Conservation (phyloP, 345 rosid genomes). For the Populus simonii region DNA sequence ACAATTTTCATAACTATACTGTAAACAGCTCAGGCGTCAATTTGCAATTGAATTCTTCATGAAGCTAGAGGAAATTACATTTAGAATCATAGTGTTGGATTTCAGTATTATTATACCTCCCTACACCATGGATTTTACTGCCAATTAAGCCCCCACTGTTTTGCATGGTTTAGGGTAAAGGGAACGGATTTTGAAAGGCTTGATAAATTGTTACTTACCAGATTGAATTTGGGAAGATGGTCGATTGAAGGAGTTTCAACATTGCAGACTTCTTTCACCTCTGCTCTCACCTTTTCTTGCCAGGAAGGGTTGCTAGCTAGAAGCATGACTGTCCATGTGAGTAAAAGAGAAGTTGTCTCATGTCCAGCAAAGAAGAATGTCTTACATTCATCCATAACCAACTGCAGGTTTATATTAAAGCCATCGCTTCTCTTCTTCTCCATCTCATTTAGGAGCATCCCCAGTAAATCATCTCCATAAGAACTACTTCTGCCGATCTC, state of each 20-base stretch:
- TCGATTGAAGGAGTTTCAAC: slow-evolving; percentile 58
- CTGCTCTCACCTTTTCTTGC: slow-evolving; percentile 74
- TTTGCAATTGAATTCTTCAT: neutral
- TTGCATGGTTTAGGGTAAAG: neutral
- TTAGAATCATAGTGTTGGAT: neutral
- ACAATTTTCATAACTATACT: neutral
- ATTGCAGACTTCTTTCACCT: slow-evolving; percentile 63
- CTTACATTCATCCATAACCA: slow-evolving; percentile 96
- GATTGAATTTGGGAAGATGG: slow-evolving; percentile 65
- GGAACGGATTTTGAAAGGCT: neutral
- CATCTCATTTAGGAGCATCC: slow-evolving; percentile 73
- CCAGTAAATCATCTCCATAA: slow-evolving; percentile 75
- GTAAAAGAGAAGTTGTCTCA: slow-evolving; percentile 82
- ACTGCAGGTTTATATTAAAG: slow-evolving; percentile 50
- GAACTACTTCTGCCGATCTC: slow-evolving; percentile 81
- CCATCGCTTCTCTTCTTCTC: slow-evolving; percentile 43
- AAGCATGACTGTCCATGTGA: slow-evolving; percentile 93
- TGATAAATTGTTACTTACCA: slow-evolving; percentile 38
- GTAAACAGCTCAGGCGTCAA: neutral
- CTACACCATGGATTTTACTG: neutral
- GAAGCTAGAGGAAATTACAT: neutral
- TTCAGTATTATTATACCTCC: neutral
- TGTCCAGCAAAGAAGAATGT: slow-evolving; percentile 98
- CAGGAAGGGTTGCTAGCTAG: slow-evolving; percentile 77
- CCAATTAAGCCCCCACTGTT: neutral